Evolutionary conservation across 495 filamentous ascomycete species (phyloP), one percentile per base, ranked within the genome.

Genomic region (Talaromyces proteolyticus): DNA sequence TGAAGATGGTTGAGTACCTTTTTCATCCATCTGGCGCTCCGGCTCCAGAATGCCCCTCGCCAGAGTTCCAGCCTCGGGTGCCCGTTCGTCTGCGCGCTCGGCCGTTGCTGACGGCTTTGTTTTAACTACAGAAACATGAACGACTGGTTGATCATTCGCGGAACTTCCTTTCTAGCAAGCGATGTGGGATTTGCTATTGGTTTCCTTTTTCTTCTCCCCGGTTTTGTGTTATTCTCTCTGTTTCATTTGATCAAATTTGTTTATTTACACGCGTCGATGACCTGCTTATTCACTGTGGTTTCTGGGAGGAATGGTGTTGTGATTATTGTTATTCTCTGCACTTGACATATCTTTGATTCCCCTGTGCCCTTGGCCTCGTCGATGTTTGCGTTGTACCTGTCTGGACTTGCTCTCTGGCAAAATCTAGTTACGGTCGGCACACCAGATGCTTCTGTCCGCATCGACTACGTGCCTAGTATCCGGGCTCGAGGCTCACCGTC

Each of bases 1-100:
- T 51, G 75, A 79, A 49, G 72, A 75, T 42, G 73, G 73, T 57
- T 75, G 58, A 71, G n/a, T 14, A 47, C 53, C 8, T 40, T 43
- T 25, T 40, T 22, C 16, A 20, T 22, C 37, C 14, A 14, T 34
- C 29, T 34, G 29, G 8, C 29, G 29, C 29, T 1, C 8, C 29
- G 29, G 29, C 29, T 34, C 29, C 29, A 10, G 29, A 34, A 34
- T 34, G 18, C 26, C 24, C 18, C 22, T 17, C 20, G 12, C 43
- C 42, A 25, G 23, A 45, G 43, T 23, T 34, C 43, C 43, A 43
- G 44, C 37, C 25, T 47, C 44, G 16, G 42, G 44, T 34, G 4
- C 14, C 29, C 29, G 29, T 34, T 34, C 29, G 29, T 14, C 29
- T 8, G 29, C 29, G 14, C 8, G 8, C 14, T 34, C 14, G 14